These are phyloP conservation scores for Diaporthe eres DNA, from an alignment of 2,329 filamentous ascomycete species.

Conservation along the genomic window DNA sequence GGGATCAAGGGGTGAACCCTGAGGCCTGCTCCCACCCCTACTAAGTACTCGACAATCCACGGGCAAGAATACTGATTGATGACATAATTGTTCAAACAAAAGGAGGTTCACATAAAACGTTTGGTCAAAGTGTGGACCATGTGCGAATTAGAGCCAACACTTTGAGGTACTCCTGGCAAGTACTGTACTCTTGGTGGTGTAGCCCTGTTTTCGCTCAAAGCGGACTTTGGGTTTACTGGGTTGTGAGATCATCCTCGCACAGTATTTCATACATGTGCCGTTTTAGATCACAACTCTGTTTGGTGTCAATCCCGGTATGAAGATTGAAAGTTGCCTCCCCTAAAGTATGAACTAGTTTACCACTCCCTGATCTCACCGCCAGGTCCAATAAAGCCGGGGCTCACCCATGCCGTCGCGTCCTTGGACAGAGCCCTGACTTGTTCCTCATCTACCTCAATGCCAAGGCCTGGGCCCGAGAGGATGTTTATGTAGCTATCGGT, in stretches of 20 bases:
- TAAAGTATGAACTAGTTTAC: constrained; percentile 54
- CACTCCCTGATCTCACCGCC: constrained; percentile 76
- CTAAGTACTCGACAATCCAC: too few relatives aligned
- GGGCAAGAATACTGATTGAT: too few relatives aligned
- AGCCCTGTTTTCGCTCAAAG: neutral
- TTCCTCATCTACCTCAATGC: constrained; percentile 75
- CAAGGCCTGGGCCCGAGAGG: constrained; percentile 66
- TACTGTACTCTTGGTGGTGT: neutral
- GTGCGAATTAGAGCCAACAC: neutral
- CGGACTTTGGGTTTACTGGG: neutral
- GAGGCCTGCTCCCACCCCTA: too few relatives aligned
- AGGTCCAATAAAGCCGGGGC: constrained; percentile 73
- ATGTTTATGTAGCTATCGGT: constrained; percentile 70
- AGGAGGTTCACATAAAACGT: too few relatives aligned
- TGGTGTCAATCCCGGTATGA: accelerated
- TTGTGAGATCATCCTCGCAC: neutral
- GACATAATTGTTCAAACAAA: too few relatives aligned
- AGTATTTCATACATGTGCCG: neutral
- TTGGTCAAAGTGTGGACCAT: neutral
- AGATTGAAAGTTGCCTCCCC: neutral
- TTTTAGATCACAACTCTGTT: neutral
- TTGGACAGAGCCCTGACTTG: constrained; percentile 67
- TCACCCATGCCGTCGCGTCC: constrained; percentile 68
- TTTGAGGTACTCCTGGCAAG: accelerated
- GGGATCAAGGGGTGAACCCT: too few relatives aligned